Evolutionary conservation across 1,284 basidiomycete species (phyloP), one percentile per base, ranked within the genome.

Genomic region (Testicularia cyperi): DNA sequence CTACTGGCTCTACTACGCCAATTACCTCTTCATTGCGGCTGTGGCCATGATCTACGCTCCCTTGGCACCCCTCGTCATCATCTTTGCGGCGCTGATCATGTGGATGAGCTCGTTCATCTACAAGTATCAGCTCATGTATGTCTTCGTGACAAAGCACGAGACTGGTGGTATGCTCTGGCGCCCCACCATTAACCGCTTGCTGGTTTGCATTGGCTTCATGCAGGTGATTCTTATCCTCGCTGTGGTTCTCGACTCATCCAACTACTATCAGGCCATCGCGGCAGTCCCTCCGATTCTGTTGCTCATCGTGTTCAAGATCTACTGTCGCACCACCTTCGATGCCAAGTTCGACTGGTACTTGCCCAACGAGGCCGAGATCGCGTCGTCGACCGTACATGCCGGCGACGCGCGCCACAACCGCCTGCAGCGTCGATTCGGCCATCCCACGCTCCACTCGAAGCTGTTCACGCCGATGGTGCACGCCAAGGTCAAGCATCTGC

Each of bases 1-100:
- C 69, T 97, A 88, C 78, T 83, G 88, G 10, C 83, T 92, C 47
- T 91, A 90, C 78, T 92, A 88, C 65, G 63, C 70, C 42, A 74
- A 74, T 41, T 57, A 74, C 28, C 65, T 74, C 24, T 75, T 76
- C 49, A 38, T 75, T 27, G 56, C 65, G 10, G 65, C 71, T 9
- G 65, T 76, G 7, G 72, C 62, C 36, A 56, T 74, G 44, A 53
- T 76, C 27, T 76, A 76, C 42, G 68, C 69, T 1, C 53, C 61
- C 1, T 44, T 76, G 25, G 70, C 72, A 4, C 74, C 74, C 1
- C 33, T 76, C 9, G 60, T 76, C 30, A 39, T 69, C 27, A 52
- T 62, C 20, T 72, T 75, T 15, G 58, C 54, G 2, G 69, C 69
- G 12, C 56, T 56, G 29, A 48, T 60, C 16, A 70, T 74, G 40